phyloP scores from a whole-genome alignment of 2,329 filamentous ascomycete species.

The Lachnum nothofagi region DNA sequence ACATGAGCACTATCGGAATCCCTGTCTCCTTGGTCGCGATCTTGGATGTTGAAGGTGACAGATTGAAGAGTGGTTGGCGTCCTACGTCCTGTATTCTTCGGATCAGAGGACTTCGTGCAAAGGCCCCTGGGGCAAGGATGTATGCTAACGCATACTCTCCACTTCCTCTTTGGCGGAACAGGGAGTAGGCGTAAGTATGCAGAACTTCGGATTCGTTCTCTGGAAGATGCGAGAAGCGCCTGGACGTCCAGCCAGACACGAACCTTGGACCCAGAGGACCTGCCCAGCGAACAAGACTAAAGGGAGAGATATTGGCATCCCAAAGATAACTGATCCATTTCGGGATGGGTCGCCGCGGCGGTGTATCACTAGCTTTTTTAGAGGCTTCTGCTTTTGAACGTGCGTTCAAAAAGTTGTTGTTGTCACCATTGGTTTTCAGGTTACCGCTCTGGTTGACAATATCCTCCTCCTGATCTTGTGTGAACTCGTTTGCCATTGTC shows the following conservation, averaged over 20 bases:
- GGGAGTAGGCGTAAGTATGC: conserved; percentile 88
- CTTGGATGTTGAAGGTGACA: background rate
- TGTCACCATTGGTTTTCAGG: conserved; percentile 26
- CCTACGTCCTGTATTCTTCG: conserved; percentile 81
- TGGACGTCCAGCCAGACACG: conserved; percentile 89
- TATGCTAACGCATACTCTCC: conserved; percentile 93
- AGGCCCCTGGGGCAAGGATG: conserved; percentile 87
- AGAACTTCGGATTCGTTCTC: conserved; percentile 73
- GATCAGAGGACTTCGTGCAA: conserved; percentile 82
- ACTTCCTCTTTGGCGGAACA: conserved; percentile 87
- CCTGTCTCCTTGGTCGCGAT: conserved; percentile 46
- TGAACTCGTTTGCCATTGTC: conserved; percentile 71
- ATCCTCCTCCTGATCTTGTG: conserved; percentile 59
- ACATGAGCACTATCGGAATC: conserved; percentile 85
- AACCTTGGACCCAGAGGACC: conserved; percentile 87
- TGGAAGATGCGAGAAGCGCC: conserved; percentile 86
- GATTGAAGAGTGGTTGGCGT: conserved; percentile 59
- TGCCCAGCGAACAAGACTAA: conserved; percentile 80
- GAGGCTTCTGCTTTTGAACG: conserved; percentile 38
- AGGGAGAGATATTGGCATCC: conserved; percentile 95
- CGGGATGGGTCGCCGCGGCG: conserved; percentile 54
- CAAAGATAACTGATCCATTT: conserved; percentile 90
- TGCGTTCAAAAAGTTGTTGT: conserved; percentile 52
- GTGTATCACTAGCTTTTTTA: conserved; percentile 31
- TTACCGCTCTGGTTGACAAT: conserved; percentile 40